These are phyloP conservation scores for Rhodotorula sp. DNA, from an alignment of 1,284 basidiomycete genomes.

Conservation along the genomic window DNA sequence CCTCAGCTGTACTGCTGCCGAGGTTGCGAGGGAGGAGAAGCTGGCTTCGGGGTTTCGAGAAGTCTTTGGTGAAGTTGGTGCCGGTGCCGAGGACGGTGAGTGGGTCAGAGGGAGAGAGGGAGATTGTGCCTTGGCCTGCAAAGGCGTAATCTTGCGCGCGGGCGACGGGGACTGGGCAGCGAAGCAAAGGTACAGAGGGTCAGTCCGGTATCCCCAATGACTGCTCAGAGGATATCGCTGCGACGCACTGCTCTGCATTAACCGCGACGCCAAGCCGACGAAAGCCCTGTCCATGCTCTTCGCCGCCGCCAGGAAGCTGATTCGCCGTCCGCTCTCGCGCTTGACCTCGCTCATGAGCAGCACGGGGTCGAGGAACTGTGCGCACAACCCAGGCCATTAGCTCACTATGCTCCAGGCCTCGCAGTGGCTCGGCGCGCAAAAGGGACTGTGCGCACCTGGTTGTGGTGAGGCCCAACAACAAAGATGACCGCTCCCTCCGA, in stretches of 20 bases:
- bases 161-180: conserved; percentile 78
- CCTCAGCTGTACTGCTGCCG: conserved; percentile 74
- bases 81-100: conserved; percentile 69
- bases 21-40: conserved; percentile 83
- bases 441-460: conserved; percentile 62
- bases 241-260: conserved; percentile 89
- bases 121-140: conserved; percentile 70
- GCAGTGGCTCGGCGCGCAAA: too few relatives aligned
- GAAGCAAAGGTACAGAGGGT: background rate
- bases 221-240: background rate
- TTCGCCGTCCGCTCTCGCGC: conserved; percentile 76
- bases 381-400: background rate
- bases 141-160: conserved; percentile 88
- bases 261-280: conserved; percentile 76
- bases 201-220: too few relatives aligned
- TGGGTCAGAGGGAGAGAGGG: conserved; percentile 72
- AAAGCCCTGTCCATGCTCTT: conserved; percentile 79
- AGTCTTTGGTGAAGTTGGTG: conserved; percentile 74
- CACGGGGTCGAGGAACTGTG: conserved; percentile 90
- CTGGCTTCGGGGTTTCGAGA: conserved; percentile 71
- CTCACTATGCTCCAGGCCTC: too few relatives aligned
- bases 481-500: conserved; percentile 87
- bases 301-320: conserved; percentile 90
- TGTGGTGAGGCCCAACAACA: conserved; percentile 93
- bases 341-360: conserved; percentile 80